These are phyloP conservation scores for Brettanomyces sp. DNA, from an alignment of 805 yeast species.

Conservation along the genomic window DNA sequence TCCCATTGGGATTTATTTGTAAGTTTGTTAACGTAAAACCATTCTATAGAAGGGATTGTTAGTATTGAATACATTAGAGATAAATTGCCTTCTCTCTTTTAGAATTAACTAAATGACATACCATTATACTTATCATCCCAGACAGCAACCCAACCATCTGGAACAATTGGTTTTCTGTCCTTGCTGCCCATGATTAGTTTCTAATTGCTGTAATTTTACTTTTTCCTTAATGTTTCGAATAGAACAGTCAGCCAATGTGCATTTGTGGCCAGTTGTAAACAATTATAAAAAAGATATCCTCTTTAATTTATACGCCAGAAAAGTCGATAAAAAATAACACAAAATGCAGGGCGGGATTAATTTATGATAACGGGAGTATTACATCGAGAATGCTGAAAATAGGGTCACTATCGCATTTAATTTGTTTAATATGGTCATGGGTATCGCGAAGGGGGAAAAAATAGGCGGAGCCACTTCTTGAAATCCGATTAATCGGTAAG, in stretches of 20 bases:
- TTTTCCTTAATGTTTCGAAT: neutral
- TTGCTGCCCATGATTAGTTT: conserved; percentile 15
- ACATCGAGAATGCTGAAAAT: no score
- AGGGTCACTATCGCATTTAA: no score
- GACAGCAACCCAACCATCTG: conserved; percentile 57
- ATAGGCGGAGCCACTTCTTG: no score
- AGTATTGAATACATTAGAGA: neutral
- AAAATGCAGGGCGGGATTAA: neutral
- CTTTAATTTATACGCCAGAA: neutral
- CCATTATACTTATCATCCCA: conserved; percentile 54
- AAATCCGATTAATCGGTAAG: no score
- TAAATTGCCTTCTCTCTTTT: neutral
- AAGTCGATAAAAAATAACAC: neutral
- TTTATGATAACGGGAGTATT: neutral
- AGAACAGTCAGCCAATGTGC: no score
- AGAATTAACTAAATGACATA: conserved; percentile 7
- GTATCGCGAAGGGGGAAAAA: no score
- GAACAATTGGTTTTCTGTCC: conserved; percentile 18
- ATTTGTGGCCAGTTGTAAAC: no score
- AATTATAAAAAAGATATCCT: neutral
- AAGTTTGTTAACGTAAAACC: conserved; percentile 70
- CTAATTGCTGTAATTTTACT: neutral
- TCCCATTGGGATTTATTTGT: conserved; percentile 88
- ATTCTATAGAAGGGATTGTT: conserved; percentile 24
- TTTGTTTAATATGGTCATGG: no score